Evolutionary conservation across 1,139 yeast genomes (phyloP).

Genomic region (Komagataea norvegica): DNA sequence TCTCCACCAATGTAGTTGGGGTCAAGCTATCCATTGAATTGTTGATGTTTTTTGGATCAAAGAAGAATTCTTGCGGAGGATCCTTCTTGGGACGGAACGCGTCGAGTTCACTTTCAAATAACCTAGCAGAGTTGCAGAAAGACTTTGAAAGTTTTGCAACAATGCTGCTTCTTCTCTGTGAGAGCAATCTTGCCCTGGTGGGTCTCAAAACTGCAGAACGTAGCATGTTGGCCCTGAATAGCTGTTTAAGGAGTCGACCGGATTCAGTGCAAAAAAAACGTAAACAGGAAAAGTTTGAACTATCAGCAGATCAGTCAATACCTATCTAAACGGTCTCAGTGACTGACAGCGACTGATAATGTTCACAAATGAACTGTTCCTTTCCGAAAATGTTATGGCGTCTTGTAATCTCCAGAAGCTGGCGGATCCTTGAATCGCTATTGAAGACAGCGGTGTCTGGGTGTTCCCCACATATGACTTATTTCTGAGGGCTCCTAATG

Average conservation of each 20-base stretch:
- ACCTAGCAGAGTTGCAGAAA: slow-evolving; percentile 6
- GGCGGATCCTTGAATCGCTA: not conserved
- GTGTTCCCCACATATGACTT: no score
- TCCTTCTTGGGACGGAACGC: slow-evolving; percentile 14
- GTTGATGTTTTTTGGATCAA: slow-evolving; percentile 19
- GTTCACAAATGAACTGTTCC: not conserved
- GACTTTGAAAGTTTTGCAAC: not conserved
- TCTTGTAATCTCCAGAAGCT: not conserved
- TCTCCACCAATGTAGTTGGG: slow-evolving; percentile 24
- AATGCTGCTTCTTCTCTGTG: not conserved
- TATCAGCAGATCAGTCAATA: no score
- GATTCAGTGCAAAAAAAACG: not conserved
- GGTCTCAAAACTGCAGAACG: slow-evolving; percentile 6
- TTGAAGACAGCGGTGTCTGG: slow-evolving; percentile 5
- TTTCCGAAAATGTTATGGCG: not conserved
- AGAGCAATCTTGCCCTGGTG: slow-evolving; percentile 5
- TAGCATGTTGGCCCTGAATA: slow-evolving; percentile 4
- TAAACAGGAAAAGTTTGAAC: not conserved
- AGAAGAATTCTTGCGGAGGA: slow-evolving; percentile 8
- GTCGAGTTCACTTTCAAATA: slow-evolving; percentile 13
- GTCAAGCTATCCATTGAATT: slow-evolving; percentile 36
- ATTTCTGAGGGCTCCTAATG: no score
- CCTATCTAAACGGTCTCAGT: no score
- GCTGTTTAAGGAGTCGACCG: slow-evolving; percentile 1
- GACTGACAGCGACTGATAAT: no score